These are phyloP conservation scores for Penicillium desertorum DNA, from an alignment of 495 filamentous ascomycete species.

Conservation along the genomic window DNA sequence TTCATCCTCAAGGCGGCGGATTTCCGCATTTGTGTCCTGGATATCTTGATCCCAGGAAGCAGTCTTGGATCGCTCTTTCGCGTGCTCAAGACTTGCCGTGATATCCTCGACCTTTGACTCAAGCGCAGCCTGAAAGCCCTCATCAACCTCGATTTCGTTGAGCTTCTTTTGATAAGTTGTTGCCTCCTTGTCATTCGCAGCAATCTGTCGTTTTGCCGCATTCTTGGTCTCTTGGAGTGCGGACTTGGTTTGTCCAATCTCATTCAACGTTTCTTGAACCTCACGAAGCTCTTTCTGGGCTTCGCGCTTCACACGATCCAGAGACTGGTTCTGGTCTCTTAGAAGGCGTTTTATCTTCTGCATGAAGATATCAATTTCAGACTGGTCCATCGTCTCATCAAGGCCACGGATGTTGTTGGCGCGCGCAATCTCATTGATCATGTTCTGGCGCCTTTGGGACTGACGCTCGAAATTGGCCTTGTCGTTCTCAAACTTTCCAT, in stretches of 20 bases:
- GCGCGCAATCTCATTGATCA: constrained; percentile 76
- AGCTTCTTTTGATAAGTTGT: constrained; percentile 61
- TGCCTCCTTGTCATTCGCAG: constrained; percentile 65
- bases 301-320: constrained; percentile 72
- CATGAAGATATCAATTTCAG: constrained; percentile 72
- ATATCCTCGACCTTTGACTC: constrained; percentile 71
- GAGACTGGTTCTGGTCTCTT: constrained; percentile 70
- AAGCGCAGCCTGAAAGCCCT: constrained; percentile 73
- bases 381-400: constrained; percentile 73
- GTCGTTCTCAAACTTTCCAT: constrained; percentile 80
- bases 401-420: constrained; percentile 83
- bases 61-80: constrained; percentile 58
- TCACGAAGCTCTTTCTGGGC: constrained; percentile 67
- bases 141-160: constrained; percentile 71
- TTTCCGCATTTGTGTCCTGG: constrained; percentile 56
- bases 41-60: constrained; percentile 69
- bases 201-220: constrained; percentile 65
- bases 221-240: constrained; percentile 69
- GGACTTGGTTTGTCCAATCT: constrained; percentile 66
- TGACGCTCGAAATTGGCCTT: constrained; percentile 83
- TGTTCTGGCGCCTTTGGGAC: constrained; percentile 60
- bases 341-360: constrained; percentile 69
- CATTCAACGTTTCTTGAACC: constrained; percentile 63
- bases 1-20: constrained; percentile 67
- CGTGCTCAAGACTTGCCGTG: constrained; percentile 57